Percentiles rank a stretch among this genome's conserved stretches.
Evolutionary conservation across 2,329 filamentous ascomycete species (phyloP).

Genomic region (Triangularia verruculosa): DNA sequence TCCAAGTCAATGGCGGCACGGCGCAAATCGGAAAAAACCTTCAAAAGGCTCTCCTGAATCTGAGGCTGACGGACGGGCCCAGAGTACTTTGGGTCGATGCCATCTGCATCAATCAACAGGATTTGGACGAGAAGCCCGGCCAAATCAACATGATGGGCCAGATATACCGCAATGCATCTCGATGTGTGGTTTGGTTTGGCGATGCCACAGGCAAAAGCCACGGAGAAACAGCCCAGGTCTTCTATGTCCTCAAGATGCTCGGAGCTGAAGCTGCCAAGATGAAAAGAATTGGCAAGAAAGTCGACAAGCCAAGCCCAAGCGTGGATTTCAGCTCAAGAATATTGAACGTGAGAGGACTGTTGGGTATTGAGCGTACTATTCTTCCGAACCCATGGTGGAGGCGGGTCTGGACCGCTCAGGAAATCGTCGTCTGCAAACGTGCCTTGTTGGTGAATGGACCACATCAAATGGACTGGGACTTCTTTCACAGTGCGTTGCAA

Average conservation of each 20-base stretch:
- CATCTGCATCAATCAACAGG: conserved; percentile 16
- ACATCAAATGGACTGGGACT: conserved; percentile 8
- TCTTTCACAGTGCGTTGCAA: background rate
- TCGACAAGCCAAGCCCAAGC: too few species aligned
- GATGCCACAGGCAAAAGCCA: background rate
- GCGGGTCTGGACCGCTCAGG: conserved; percentile 13
- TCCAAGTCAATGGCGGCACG: conserved; percentile 9
- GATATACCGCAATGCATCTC: conserved; percentile 16
- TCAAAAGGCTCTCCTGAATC: conserved; percentile 4
- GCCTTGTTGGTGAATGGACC: conserved; percentile 7
- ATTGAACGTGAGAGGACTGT: too few species aligned
- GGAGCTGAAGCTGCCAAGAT: conserved; percentile 4
- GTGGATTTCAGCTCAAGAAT: too few species aligned
- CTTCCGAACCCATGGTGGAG: conserved; percentile 3
- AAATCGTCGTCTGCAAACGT: conserved; percentile 8
- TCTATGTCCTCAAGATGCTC: conserved; percentile 2
- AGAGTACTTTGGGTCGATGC: conserved; percentile 13
- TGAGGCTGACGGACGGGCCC: background rate
- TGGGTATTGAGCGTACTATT: background rate
- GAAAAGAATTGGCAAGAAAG: background rate
- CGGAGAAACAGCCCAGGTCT: conserved; percentile 4
- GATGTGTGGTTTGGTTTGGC: conserved; percentile 16
- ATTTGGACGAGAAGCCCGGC: conserved; percentile 10
- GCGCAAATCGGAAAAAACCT: conserved; percentile 8
- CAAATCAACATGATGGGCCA: conserved; percentile 17